phyloP scores from a whole-genome alignment of 1,139 yeast genomes.

The Entelexis sorbosivorans region DNA sequence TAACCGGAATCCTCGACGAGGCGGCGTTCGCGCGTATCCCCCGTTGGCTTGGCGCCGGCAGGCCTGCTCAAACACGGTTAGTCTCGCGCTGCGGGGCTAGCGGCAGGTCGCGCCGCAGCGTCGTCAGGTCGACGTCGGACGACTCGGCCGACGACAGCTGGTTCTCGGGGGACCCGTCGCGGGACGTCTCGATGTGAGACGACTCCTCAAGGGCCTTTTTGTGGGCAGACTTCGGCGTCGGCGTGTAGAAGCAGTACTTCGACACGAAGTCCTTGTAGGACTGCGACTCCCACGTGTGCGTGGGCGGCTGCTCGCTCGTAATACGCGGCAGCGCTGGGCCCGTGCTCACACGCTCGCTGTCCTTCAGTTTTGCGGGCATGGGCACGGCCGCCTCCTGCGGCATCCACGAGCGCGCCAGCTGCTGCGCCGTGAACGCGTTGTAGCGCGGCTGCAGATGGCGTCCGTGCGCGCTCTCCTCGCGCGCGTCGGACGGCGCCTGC shows the following conservation, averaged over 20 bases:
- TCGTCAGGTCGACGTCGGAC: neutral
- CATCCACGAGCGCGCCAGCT: neutral
- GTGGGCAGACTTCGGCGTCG: neutral
- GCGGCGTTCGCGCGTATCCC: neutral
- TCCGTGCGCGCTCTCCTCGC: neutral
- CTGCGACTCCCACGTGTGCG: conserved; percentile 40
- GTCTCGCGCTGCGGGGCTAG: neutral
- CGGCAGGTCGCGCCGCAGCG: neutral
- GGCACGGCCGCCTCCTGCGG: conserved; percentile 1
- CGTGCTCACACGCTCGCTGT: neutral
- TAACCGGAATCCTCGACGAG: neutral
- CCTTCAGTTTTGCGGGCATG: neutral
- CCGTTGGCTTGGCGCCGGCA: no score
- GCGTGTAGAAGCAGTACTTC: conserved; percentile 49
- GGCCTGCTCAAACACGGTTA: neutral
- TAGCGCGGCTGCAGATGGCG: neutral
- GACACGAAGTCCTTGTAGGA: conserved; percentile 59
- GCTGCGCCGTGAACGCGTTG: neutral
- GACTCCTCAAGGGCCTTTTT: neutral
- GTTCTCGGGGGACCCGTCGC: neutral
- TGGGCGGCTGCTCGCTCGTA: neutral
- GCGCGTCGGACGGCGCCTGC: neutral
- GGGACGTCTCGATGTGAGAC: neutral
- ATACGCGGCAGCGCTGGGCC: neutral
- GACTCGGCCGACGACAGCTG: neutral